phyloP scores from a whole-genome alignment of 2,329 filamentous ascomycete species.

The Cladosporium sp. region DNA sequence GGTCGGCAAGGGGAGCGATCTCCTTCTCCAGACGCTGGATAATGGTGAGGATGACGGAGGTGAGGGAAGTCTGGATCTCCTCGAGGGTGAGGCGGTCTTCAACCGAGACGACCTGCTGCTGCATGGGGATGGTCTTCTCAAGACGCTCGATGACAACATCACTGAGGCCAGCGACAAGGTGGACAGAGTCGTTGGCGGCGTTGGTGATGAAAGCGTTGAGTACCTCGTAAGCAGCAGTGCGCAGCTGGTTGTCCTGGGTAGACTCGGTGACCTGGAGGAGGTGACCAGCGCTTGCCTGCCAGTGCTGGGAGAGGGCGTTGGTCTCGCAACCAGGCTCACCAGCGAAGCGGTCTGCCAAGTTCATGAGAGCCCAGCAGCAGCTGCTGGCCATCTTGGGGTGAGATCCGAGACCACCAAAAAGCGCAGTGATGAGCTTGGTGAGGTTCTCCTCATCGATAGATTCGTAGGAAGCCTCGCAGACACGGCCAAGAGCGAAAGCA shows the following conservation, averaged over 20 bases:
- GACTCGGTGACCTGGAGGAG: conserved; percentile 82
- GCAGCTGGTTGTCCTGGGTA: conserved; percentile 81
- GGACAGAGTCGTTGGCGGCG: conserved; percentile 79
- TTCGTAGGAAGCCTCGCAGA: conserved; percentile 88
- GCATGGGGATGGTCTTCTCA: conserved; percentile 83
- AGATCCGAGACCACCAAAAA: conserved; percentile 86
- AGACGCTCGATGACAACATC: conserved; percentile 87
- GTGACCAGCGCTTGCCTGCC: conserved; percentile 84
- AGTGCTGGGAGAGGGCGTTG: conserved; percentile 86
- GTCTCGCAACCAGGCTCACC: conserved; percentile 73
- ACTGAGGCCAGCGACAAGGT: conserved; percentile 74
- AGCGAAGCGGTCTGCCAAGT: conserved; percentile 91
- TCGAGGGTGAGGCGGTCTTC: conserved; percentile 95
- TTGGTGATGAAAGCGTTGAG: conserved; percentile 92
- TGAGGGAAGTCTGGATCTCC: conserved; percentile 95
- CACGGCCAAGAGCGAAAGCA: conserved; percentile 91
- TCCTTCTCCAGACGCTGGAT: conserved; percentile 88
- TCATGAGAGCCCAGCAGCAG: conserved; percentile 99
- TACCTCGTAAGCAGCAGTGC: conserved; percentile 95
- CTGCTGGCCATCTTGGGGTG: conserved; percentile 96
- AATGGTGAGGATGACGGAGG: conserved; percentile 86
- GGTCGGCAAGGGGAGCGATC: conserved; percentile 83
- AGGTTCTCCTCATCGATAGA: conserved; percentile 88
- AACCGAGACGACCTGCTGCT: conserved; percentile 90
- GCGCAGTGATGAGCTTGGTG: conserved; percentile 75